Base-by-base conservation (phyloP, 371 early-diverging fungal genomes). In the Rhizopus delemar region DNA sequence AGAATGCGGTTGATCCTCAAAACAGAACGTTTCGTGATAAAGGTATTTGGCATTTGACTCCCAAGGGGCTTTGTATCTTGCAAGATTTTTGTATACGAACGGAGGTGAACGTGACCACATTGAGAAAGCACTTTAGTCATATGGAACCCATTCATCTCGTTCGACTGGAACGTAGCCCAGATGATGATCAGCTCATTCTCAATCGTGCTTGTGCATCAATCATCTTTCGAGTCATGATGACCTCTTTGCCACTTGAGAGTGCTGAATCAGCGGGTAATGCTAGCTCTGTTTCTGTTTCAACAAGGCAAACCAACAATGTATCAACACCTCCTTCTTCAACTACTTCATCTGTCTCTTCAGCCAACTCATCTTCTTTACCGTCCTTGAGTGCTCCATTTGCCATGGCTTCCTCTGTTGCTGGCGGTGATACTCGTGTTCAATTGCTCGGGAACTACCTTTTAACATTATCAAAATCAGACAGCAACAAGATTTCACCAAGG, bases 1-100 rank as follows among this genome's bases (percentile, higher is more conserved):
- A 84, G 50, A 81, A 73, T 51, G 81, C 84, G 3, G 68, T 73
- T 0, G 87, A 87, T 46, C 72, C 80, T 1, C 69, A 65, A 34
- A 81, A 66, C 52, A 69, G 83, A 48, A 68, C 78, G 9, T 83
- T 85, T 48, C 74, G 76, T 5, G 81, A 79, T 34, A 82, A 76
- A 31, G 77, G 78, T 15, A 66, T 87, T 9, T 85, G 81, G 70
- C 81, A 80, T 22, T 57, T 87, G 15, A 87, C 86, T 0, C 74
- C 78, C 7, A 87, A 87, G 55, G 87, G 87, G 8, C 62, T 83
- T 3, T 79, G 82, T 59, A 64, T 87, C 5, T 61, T 87, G 3
- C 85, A 82, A 51, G 81, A 75, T 54, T 81, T 78, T 48, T 78
- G 78, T 54, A 59, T 73, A 6, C 62, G 81, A 45, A 81, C 78